Evolutionary conservation across 441 rosid genomes (phyloP), one percentile per base, ranked within the genome.

Genomic region (Melastoma candidum): DNA sequence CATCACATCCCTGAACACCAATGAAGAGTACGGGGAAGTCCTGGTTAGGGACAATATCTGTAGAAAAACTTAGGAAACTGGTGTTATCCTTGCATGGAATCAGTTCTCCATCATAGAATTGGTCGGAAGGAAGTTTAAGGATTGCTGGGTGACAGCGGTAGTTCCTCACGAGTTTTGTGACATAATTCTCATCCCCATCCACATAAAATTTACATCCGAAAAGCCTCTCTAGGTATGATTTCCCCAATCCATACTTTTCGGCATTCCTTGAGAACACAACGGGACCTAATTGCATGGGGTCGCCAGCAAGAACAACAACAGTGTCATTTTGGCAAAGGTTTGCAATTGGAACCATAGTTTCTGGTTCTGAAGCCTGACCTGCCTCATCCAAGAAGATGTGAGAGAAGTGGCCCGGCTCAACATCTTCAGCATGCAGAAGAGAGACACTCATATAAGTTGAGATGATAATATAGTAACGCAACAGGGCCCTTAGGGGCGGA

Each of bases 401-500:
- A 52, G 56, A 52, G 56, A 52, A 52, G 12, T 52, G 46, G n/a
- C 56, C 56, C 11, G 12, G 46, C 26, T 52, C 27, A 43, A 52
- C 43, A 32, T 44, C 56, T 26, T 52, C 56, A 14, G 56, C 56
- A 52, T 22, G 43, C 29, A 52, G 56, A 52, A 52, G 56, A 36
- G 46, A 52, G 12, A 44, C 26, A 52, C 56, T 52, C 56, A 52
- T 52, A 39, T 52, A 52, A 36, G 56, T 52, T 1, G 56, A 52
- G 45, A 52, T 52, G 56, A 52, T 52, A 52, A 52, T 52, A 48
- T 24, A 50, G 39, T 43, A 53, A 63, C 63, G 46, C 50, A 11
- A 2, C 53, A 82, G 68, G 54, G 80, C 82, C 45, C 10, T 48
- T 44, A 71, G 66, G 51, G 85, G 80, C 41, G 85, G 90, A 54